phyloP scores from a whole-genome alignment of 345 rosid genomes.

The Eucalyptus dawsonii region DNA sequence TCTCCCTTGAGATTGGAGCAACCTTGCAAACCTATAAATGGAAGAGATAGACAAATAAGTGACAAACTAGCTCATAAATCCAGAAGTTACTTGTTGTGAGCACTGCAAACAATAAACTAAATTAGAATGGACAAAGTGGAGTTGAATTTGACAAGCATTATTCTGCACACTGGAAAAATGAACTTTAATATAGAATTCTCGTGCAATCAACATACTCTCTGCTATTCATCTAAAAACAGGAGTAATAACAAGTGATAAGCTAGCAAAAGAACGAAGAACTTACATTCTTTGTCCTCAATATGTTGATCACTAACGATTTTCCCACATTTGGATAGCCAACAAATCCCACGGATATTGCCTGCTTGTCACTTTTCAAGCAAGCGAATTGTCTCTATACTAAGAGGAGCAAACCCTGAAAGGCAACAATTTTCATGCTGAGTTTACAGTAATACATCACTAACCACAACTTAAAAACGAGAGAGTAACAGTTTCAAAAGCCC shows the following conservation, averaged over 20 bases:
- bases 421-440: background rate
- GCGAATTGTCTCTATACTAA: constrained; percentile 83
- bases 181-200: background rate
- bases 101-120: background rate
- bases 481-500: background rate
- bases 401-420: constrained; percentile 68
- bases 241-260: background rate
- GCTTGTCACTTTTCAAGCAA: constrained; percentile 83
- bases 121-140: background rate
- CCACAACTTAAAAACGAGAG: background rate
- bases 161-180: background rate
- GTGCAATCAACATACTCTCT: background rate
- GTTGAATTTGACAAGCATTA: background rate
- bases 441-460: background rate
- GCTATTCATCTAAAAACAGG: background rate
- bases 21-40: constrained; percentile 77
- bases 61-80: background rate
- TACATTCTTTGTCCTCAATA: constrained; percentile 88
- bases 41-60: background rate
- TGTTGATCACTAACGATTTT: constrained; percentile 90
- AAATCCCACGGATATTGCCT: constrained; percentile 89
- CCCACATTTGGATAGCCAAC: constrained; percentile 97
- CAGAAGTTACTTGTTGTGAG: background rate
- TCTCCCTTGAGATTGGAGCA: constrained; percentile 95
- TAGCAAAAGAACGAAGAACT: background rate